Evolutionary conservation across 2,329 filamentous ascomycete species (phyloP), one percentile per base, ranked within the genome.

Genomic region (Macrophomina tecta): DNA sequence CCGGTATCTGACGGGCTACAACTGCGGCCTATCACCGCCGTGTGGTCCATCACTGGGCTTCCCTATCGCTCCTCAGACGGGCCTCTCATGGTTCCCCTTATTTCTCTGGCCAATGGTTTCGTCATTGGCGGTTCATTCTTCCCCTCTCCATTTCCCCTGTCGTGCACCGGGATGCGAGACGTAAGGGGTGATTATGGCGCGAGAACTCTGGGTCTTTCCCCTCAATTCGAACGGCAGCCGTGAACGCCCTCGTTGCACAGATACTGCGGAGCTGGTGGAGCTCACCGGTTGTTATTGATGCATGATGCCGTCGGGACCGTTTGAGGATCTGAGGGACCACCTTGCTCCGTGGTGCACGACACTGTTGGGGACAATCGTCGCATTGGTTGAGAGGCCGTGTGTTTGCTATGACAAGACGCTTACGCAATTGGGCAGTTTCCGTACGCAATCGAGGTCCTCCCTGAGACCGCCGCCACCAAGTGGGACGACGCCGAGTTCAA

Each of bases 381-480:
- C 58, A 38, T n/a, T 9, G 12, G 58, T 32, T 38, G 32, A 49
- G 58, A 62, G 36, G 30, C 14, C 42, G 38, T 49, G 38, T 49
- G 58, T 49, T 49, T 62, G 58, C 45, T 49, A 12, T 62, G 58
- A 38, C 58, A 49, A 32, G 14, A 30, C 34, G 53, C 64, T 66
- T 56, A 66, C 45, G 40, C 53, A 23, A 34, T 18, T 14, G 32
- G 8, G 28, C 75, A 94, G 91, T 94, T 93, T 76, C 91, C 92
- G 34, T 94, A 93, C 80, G 90, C 91, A 62, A 82, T 94, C 68
- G 78, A 85, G 61, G 87, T 85, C 56, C 86, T 94, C 58, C 88
- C 90, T 56, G 78, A 82, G 67, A 86, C 89, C 66, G 83, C 94
- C 68, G 82, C 84, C 66, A 82, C 84, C 64, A 83, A 91, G 73